phyloP scores from a whole-genome alignment of 441 rosid species.

The Erodium chrysanthum region DNA sequence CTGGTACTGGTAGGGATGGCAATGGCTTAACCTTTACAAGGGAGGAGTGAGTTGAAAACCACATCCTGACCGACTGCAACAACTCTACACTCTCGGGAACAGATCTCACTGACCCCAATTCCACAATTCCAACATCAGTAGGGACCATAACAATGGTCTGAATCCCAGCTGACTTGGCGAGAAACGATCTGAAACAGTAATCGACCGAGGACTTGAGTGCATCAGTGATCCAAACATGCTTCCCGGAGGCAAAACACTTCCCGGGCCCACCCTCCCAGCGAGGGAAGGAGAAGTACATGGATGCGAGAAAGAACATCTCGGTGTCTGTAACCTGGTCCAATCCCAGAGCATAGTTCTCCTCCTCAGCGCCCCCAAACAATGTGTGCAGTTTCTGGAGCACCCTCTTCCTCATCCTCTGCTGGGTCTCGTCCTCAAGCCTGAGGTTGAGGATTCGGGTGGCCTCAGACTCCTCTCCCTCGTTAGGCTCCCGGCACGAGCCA shows the following conservation, averaged over 20 bases:
- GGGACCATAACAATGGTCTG: neutral
- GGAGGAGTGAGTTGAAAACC: neutral
- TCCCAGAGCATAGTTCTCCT: neutral
- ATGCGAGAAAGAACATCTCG: neutral
- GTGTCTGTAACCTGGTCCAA: neutral
- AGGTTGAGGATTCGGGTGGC: slow-evolving; percentile 21
- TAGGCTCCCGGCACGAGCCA: slow-evolving; percentile 39
- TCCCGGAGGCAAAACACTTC: neutral
- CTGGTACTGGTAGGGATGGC: neutral
- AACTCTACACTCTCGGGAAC: neutral
- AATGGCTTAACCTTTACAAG: neutral
- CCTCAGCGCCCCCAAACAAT: neutral
- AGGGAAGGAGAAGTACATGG: neutral
- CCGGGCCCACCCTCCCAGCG: neutral
- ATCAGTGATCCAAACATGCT: neutral
- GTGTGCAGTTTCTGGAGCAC: slow-evolving; percentile 21
- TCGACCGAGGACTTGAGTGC: neutral
- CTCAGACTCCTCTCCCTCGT: slow-evolving; percentile 17
- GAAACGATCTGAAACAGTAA: neutral
- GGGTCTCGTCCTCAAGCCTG: slow-evolving; percentile 9
- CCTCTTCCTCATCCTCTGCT: slow-evolving; percentile 34
- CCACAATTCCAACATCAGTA: neutral
- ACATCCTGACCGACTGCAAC: neutral
- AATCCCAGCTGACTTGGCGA: neutral
- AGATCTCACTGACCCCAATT: neutral